Evolutionary conservation across 2,329 filamentous ascomycete species (phyloP), one percentile per base, ranked within the genome.

Genomic region (Chaetothyriales sp.): DNA sequence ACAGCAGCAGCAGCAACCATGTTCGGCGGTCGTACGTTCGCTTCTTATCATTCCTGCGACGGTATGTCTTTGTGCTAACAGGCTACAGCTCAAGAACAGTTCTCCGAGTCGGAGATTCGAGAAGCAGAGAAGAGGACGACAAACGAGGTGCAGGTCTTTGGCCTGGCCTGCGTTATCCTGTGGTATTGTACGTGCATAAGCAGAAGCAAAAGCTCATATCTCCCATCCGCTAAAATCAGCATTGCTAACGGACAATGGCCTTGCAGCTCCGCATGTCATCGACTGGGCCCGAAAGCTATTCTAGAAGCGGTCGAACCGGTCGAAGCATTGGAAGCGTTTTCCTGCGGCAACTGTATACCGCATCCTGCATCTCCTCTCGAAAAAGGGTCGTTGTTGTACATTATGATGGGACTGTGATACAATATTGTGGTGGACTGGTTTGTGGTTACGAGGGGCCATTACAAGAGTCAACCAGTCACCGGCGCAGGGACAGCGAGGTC

Each of bases 101-200:
- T 68, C 58, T 71, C 69, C 51, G 66, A 69, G 60, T 68, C 69
- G 62, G 66, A 72, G 61, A 66, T 72, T 56, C 66, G 65, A 62
- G 69, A 71, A 61, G 72, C 72, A 61, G 77, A 81, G 65, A 65
- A 71, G 44, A 68, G 74, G 59, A 78, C 78, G 22, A 64, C 63
- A 50, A 65, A 70, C 57, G 76, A 76, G 44, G 68, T 81, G 59
- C 73, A 74, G 62, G 70, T 70, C 63, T 76, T 75, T 47, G 63
- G 75, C 52, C 69, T 70, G 44, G 72, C 73, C 50, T 77, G 75
- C 58, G 63, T 76, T 48, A 64, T 79, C 25, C 71, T 82, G 47
- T 81, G 81, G 66, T 70, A 81, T 48, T 80, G 79, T 82, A 73
- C 56, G 77, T 62, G 43, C 20, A 46, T 6, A 28, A 48, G 9